Evolutionary conservation across 805 yeast genomes (phyloP).

Genomic region (Diddensiella caesifluorescens): DNA sequence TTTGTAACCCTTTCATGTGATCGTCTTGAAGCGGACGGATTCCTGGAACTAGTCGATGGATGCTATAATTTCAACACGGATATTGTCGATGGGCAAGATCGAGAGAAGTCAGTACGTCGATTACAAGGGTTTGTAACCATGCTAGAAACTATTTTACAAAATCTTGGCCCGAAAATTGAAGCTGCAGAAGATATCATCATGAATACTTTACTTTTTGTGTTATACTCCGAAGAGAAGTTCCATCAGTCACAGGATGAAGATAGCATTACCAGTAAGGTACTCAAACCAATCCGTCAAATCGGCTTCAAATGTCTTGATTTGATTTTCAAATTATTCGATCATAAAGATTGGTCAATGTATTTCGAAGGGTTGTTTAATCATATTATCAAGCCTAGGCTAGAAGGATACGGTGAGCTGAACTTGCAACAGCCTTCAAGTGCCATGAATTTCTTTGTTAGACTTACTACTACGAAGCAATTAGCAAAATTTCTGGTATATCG

Average conservation of each 20-base stretch:
- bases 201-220: slow-evolving; percentile 53
- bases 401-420: slow-evolving; percentile 66
- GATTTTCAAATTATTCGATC: slow-evolving; percentile 50
- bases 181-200: slow-evolving; percentile 46
- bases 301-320: slow-evolving; percentile 61
- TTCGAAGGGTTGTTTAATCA: slow-evolving; percentile 47
- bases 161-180: slow-evolving; percentile 54
- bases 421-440: slow-evolving; percentile 78
- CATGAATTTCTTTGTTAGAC: slow-evolving; percentile 54
- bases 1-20: slow-evolving; percentile 62
- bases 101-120: slow-evolving; percentile 17
- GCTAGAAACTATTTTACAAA: slow-evolving; percentile 48
- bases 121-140: slow-evolving; percentile 58
- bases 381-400: slow-evolving; percentile 61
- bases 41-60: slow-evolving; percentile 24
- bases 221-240: slow-evolving; percentile 42
- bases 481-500: slow-evolving; percentile 51
- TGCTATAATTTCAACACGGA: not conserved
- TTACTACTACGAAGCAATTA: slow-evolving; percentile 48
- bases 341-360: slow-evolving; percentile 49
- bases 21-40: slow-evolving; percentile 41
- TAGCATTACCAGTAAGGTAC: not conserved
- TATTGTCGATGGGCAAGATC: not conserved
- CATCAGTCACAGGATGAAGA: slow-evolving; percentile 24
- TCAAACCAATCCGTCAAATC: slow-evolving; percentile 22